These are phyloP conservation scores for Sodiomyces alkalinus DNA, from an alignment of 2,329 filamentous ascomycete species.

Conservation along the genomic window DNA sequence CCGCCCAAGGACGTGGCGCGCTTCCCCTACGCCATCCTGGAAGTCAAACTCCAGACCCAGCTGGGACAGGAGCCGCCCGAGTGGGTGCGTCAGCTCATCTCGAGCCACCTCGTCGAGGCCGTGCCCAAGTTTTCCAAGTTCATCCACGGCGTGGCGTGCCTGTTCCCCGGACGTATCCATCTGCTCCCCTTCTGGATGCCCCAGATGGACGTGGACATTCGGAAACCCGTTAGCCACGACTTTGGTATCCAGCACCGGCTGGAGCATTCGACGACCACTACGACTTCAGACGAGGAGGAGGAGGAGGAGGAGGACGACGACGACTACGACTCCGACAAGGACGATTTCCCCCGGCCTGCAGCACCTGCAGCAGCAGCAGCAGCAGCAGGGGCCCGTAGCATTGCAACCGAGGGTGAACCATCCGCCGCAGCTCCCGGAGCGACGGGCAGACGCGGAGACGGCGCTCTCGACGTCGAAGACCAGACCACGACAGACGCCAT, in stretches of 20 bases:
- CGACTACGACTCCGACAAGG: constrained; percentile 31
- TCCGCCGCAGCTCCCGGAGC: neutral
- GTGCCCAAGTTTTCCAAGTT: constrained; percentile 99
- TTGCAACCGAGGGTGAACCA: no score
- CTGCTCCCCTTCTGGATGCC: constrained; percentile 95
- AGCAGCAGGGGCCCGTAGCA: no score
- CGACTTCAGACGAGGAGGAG: constrained; percentile 63
- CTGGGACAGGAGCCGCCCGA: constrained; percentile 87
- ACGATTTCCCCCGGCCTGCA: constrained; percentile 8
- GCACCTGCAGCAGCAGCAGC: no score
- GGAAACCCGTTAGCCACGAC: constrained; percentile 74
- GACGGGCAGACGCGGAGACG: constrained; percentile 2
- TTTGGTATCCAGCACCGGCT: constrained; percentile 86
- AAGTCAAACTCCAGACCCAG: constrained; percentile 96
- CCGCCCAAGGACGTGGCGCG: constrained; percentile 72
- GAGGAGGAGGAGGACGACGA: constrained; percentile 57
- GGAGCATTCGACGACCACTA: constrained; percentile 58
- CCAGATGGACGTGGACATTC: constrained; percentile 95
- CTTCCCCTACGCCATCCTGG: constrained; percentile 90
- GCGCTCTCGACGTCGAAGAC: constrained; percentile 56
- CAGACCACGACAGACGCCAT: constrained; percentile 55
- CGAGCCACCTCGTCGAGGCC: constrained; percentile 92
- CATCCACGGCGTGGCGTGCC: constrained; percentile 79
- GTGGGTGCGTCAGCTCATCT: constrained; percentile 88
- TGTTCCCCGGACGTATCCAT: constrained; percentile 79